Evolutionary conservation across 2,329 filamentous ascomycete genomes (phyloP), one percentile per base, ranked within the genome.

Genomic region (Stenocarpella maydis): DNA sequence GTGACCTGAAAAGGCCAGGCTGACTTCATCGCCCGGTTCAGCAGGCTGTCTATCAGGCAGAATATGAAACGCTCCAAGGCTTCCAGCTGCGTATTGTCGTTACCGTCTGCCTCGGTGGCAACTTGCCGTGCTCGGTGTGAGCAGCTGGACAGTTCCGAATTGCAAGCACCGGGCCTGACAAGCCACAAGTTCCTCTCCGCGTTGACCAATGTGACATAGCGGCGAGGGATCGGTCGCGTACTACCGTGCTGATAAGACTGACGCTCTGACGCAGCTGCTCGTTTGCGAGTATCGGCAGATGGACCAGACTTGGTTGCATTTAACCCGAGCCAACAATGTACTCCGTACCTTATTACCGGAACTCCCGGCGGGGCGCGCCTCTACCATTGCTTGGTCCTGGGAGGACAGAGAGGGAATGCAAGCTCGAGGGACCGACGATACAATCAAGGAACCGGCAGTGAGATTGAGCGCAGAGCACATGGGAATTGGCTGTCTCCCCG

Each of bases 281-380:
- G 50, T 58, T 39, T 45, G 64, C 64, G 49, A 65, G 26, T 43
- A 69, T 65, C 67, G 67, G 67, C 67, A 45, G 49, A 65, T 17
- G 4, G 34, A 53, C 15, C 65, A 41, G 65, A 34, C n/a, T 31
- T 39, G 49, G 43, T 43, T 19, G 10, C 31, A 47, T 49, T 53
- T 45, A 61, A 49, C 55, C 49, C 64, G 49, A 66, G 41, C 49
- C 67, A 58, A 17, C n/a, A n/a, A n/a, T n/a, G n/a, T n/a, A n/a
- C n/a, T n/a, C n/a, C n/a, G n/a, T 54, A 39, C 28, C 31, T 24
- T n/a, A n/a, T 69, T 55, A 31, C 58, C 67, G 67, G 55, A 65
- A 24, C 39, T 45, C 54, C 49, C 43, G 43, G 24, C 41, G 58
- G 9, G 14, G 28, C 28, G 41, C 58, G 41, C 58, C 8, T 37